Base-by-base conservation (phyloP, 805 yeast genomes). In the Candida xyloterini region DNA sequence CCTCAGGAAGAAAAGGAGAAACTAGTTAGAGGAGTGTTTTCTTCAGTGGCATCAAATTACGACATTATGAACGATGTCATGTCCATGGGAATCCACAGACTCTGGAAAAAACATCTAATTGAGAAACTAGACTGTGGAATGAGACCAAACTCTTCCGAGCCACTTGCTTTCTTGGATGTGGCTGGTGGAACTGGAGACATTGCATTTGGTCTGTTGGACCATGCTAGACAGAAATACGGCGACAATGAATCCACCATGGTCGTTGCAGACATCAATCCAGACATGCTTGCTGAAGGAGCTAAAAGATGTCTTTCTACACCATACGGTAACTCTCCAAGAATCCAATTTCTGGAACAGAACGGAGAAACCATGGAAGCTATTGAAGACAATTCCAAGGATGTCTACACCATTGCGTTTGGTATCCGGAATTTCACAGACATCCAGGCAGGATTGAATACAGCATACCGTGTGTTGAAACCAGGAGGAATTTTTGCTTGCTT, bases 111-210 rank as follows among this genome's bases (percentile, higher is more conserved):
- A 57, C 95, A 90, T 58, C 84, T 93, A 60, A 89, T 93, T 55
- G 74, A 79, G 52, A 79, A 86, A 50, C 69, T 93, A 41, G 96
- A 93, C 59, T 95, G 97, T 30, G 99, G 99, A 24, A 79, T 79
- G 70, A 76, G 98, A 57, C 91, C 95, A 5, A 95, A 91, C 32
- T 61, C 68, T 10, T 48, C 49, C n/a, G 76, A 81, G 49, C 96
- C 96, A 3, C 69, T 93, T 53, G 78, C 81, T 43, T 91, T 93
- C 57, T 73, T 93, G 48, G 99, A 93, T 63, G 98, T 93, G 42
- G 99, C 99, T 20, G 99, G 99, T 44, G 99, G 99, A 16, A 88
- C 98, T 9, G 99, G 99, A 33, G 99, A 93, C 59, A 91, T 93
- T 64, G 99, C 99, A 1, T 88, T 88, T 65, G 95, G 99, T 2